Evolutionary conservation across 352 stramenopile genomes (phyloP).

Genomic region (Pythium apleroticum): DNA sequence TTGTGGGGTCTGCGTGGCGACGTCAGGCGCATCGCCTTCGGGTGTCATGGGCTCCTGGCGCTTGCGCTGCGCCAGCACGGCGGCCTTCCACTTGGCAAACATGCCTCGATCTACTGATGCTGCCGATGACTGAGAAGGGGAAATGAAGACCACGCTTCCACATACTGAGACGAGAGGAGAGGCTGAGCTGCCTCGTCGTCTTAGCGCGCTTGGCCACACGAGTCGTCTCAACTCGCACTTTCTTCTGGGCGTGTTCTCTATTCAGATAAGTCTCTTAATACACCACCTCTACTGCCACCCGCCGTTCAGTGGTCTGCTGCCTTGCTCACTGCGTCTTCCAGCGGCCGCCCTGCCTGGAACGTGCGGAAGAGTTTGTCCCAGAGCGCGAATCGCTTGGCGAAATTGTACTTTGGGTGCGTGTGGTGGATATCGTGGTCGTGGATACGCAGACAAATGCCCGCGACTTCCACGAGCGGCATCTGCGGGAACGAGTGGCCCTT

Average conservation of each 20-base stretch:
- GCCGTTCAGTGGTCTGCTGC: background rate
- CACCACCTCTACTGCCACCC: background rate
- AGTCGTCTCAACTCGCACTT: background rate
- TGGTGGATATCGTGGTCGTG: slow-evolving; percentile 87
- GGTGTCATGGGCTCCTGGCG: background rate
- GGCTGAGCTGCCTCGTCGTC: background rate
- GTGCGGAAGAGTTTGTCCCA: slow-evolving; percentile 87
- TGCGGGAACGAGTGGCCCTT: slow-evolving; percentile 88
- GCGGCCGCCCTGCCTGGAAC: slow-evolving; percentile 38
- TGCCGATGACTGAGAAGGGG: background rate
- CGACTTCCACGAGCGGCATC: slow-evolving; percentile 61
- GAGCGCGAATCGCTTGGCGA: slow-evolving; percentile 87
- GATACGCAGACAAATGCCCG: slow-evolving; percentile 55
- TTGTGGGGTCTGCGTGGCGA: background rate
- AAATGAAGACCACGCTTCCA: background rate
- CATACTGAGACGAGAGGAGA: too few species aligned
- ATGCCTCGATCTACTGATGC: background rate
- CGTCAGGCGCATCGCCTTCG: background rate
- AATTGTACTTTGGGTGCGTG: slow-evolving; percentile 81
- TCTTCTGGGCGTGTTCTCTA: background rate
- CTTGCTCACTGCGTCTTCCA: background rate
- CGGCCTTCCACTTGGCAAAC: slow-evolving; percentile 16
- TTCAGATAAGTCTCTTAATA: background rate
- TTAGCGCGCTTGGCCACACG: background rate
- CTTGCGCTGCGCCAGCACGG: slow-evolving; percentile 6